A percentile compares a stretch with the other conserved stretches of the same genome.
Conservation (phyloP, 2,329 filamentous ascomycete genomes). For the Xylariaceae sp. region DNA sequence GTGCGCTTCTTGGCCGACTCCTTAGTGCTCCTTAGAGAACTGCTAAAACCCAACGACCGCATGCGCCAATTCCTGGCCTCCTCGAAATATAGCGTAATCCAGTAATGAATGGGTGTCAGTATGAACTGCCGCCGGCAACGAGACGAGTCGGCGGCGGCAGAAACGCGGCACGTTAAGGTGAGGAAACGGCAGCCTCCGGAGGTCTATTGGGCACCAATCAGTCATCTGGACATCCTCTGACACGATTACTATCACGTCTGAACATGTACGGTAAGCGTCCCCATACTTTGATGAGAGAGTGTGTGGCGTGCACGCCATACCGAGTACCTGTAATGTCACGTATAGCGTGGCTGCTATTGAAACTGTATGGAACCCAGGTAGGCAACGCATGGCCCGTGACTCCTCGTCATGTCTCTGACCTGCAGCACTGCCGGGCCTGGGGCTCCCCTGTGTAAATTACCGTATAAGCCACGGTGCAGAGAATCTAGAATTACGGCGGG, state of each 20-base stretch:
- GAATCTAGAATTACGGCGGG: constrained; percentile 11
- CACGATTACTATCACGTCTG: constrained; percentile 2
- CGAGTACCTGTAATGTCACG: constrained; percentile 15
- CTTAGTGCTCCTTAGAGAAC: constrained; percentile 5
- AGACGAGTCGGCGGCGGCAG: constrained; percentile 27
- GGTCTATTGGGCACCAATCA: constrained; percentile 16
- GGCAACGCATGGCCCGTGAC: constrained; percentile 9
- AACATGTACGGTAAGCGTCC: too few relatives aligned
- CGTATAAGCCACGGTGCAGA: constrained; percentile 16
- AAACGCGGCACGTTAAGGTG: constrained; percentile 2
- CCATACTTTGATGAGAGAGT: too few relatives aligned
- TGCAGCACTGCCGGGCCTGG: not conserved
- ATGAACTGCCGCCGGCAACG: constrained; percentile 23
- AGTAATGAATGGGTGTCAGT: not conserved
- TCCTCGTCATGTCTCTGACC: constrained; percentile 15
- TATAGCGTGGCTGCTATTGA: constrained; percentile 23
- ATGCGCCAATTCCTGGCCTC: constrained; percentile 2
- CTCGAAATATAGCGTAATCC: too few relatives aligned
- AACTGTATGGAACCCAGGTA: constrained; percentile 7
- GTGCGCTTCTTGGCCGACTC: not conserved
- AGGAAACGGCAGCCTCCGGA: constrained; percentile 4
- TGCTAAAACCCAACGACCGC: constrained; percentile 13
- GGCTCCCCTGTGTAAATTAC: constrained; percentile 10
- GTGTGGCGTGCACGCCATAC: too few relatives aligned
- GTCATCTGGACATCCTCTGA: constrained; percentile 6